These are phyloP conservation scores for Voacanga thouarsii DNA, from an alignment of 257 asterid species.

Conservation along the genomic window DNA sequence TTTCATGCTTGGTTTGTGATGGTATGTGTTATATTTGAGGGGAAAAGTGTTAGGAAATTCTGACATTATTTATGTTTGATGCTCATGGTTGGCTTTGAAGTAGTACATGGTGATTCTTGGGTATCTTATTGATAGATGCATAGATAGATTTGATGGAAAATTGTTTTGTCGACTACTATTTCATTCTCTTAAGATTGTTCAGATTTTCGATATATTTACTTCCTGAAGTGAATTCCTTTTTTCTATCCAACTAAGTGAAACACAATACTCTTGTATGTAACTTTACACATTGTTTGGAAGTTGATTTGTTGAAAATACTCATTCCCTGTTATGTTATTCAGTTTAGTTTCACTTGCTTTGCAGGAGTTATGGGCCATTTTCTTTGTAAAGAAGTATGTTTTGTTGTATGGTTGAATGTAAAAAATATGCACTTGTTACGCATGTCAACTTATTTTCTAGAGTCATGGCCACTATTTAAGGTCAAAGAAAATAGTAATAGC, in stretches of 20 bases:
- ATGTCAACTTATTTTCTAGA: conserved; percentile 30
- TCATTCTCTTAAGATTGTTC: neutral
- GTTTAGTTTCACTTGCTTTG: neutral
- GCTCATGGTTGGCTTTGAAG: neutral
- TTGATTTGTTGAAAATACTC: neutral
- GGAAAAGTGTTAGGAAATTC: no score
- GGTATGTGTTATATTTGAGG: no score
- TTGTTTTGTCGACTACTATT: neutral
- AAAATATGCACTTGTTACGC: neutral
- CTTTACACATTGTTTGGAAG: neutral
- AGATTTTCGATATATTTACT: neutral
- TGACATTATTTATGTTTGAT: neutral
- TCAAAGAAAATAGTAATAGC: conserved; percentile 48
- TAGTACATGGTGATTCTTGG: neutral
- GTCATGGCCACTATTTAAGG: conserved; percentile 47
- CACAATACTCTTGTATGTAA: neutral
- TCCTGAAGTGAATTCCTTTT: neutral
- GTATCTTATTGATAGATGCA: neutral
- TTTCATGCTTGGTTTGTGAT: no score
- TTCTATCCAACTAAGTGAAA: neutral
- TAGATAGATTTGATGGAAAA: neutral
- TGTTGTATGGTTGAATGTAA: neutral
- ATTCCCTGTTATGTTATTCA: neutral
- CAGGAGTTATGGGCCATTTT: neutral
- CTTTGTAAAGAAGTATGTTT: neutral